Evolutionary conservation across 192 early-diverging fungal genomes (phyloP).

Genomic region (Lobosporangium transversale): DNA sequence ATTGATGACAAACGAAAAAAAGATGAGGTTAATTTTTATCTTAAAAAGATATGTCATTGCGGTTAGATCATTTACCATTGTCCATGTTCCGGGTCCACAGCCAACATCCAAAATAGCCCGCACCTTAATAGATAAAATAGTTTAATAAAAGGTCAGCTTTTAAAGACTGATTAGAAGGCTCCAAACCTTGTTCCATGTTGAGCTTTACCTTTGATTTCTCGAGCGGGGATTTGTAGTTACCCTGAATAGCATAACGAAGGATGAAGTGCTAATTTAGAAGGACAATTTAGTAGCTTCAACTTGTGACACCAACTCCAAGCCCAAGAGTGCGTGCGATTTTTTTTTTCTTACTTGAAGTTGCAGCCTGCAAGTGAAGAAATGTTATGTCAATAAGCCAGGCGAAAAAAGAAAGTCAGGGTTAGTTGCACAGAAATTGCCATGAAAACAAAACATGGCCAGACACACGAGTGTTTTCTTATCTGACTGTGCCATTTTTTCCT

Average conservation of each 20-base stretch:
- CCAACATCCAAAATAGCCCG: constrained; percentile 43
- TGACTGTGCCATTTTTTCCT: background rate
- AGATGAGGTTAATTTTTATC: background rate
- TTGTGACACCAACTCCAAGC: constrained; percentile 1
- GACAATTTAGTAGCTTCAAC: background rate
- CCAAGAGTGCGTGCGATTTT: background rate
- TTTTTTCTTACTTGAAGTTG: constrained; percentile 22
- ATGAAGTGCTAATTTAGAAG: constrained; percentile 19
- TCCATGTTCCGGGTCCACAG: constrained; percentile 54
- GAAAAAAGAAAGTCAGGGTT: background rate
- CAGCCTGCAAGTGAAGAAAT: background rate
- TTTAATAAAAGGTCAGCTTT: too few species aligned
- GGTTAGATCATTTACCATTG: constrained; percentile 52
- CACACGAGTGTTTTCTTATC: constrained; percentile 1
- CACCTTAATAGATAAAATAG: constrained; percentile 6
- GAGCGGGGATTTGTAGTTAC: constrained; percentile 33
- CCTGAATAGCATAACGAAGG: constrained; percentile 37
- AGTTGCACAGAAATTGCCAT: too few species aligned
- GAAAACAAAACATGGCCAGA: background rate
- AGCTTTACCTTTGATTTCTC: constrained; percentile 34
- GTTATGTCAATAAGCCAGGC: background rate
- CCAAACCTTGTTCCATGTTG: too few species aligned
- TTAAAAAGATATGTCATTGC: too few species aligned
- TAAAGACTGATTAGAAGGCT: background rate
- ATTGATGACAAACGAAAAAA: background rate